Evolutionary conservation across 495 filamentous ascomycete species (phyloP).

Genomic region (Aeminium ludgeri): DNA sequence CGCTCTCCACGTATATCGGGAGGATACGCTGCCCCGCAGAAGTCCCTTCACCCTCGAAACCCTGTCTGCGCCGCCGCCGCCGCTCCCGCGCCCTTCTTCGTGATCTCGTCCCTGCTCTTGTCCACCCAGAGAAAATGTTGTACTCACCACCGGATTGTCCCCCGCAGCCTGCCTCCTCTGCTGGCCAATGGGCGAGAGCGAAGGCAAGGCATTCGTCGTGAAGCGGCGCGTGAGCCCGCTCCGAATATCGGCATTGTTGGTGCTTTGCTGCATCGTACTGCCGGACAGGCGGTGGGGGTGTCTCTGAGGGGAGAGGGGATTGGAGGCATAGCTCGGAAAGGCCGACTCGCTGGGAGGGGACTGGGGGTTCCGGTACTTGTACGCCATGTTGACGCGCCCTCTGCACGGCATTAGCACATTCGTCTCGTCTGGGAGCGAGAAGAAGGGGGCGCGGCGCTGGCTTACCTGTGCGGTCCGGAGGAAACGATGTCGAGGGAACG

Average conservation of each 20-base stretch:
- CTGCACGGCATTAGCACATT: not conserved
- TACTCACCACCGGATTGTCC: constrained; percentile 12
- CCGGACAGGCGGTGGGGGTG: constrained; percentile 13
- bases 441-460: too few relatives aligned
- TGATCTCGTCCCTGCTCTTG: too few relatives aligned
- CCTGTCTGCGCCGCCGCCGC: too few relatives aligned
- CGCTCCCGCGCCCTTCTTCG: too few relatives aligned
- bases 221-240: constrained; percentile 74
- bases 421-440: too few relatives aligned
- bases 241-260: constrained; percentile 38
- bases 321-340: constrained; percentile 38
- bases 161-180: constrained; percentile 38
- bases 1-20: too few relatives aligned
- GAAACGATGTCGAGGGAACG: too few relatives aligned
- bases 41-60: too few relatives aligned
- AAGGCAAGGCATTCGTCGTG: constrained; percentile 77
- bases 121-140: too few relatives aligned
- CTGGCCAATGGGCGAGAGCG: constrained; percentile 54
- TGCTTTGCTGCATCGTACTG: constrained; percentile 1
- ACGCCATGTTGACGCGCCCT: constrained; percentile 8
- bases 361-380: constrained; percentile 4
- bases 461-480: too few relatives aligned
- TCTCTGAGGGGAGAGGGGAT: constrained; percentile 24
- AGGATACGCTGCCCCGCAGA: too few relatives aligned
- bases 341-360: constrained; percentile 37